These are phyloP conservation scores for Conoideocrella luteorostrata DNA, from an alignment of 2,329 filamentous ascomycete species.

Conservation along the genomic window DNA sequence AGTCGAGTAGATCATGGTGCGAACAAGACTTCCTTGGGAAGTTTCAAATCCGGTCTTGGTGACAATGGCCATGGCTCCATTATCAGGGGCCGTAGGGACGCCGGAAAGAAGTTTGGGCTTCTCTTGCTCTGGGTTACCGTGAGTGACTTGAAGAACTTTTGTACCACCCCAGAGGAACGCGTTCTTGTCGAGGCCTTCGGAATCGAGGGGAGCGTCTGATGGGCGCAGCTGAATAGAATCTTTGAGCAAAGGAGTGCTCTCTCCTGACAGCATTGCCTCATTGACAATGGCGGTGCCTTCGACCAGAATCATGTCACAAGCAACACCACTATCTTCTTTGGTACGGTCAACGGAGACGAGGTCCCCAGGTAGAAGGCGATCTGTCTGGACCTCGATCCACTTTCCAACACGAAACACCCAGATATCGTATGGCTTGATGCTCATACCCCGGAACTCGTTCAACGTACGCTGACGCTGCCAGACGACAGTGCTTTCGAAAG, in stretches of 20 bases:
- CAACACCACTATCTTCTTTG: conserved; percentile 94
- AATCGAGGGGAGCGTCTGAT: conserved; percentile 70
- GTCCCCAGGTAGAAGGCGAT: conserved; percentile 88
- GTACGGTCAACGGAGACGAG: conserved; percentile 87
- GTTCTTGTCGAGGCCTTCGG: conserved; percentile 93
- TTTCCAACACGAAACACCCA: conserved; percentile 83
- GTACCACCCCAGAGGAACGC: conserved; percentile 95
- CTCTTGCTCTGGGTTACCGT: conserved; percentile 72
- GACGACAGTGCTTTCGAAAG: conserved; percentile 96
- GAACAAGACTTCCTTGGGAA: conserved; percentile 92
- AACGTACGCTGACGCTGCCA: conserved; percentile 97
- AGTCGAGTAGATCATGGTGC: conserved; percentile 99
- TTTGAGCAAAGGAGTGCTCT: conserved; percentile 94
- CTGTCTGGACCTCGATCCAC: conserved; percentile 84
- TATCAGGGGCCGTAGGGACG: conserved; percentile 79
- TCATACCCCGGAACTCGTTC: conserved; percentile 97
- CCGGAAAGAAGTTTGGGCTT: conserved; percentile 66
- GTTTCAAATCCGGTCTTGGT: conserved; percentile 98
- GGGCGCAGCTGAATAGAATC: conserved; percentile 91
- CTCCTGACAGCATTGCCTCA: conserved; percentile 97
- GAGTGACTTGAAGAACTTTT: conserved; percentile 92
- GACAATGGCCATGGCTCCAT: conserved; percentile 88
- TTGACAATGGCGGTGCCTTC: conserved; percentile 97
- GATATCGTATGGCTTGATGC: conserved; percentile 95
- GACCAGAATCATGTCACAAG: conserved; percentile 92